Conservation (phyloP, 768 basidiomycete species). For the Zangia roseola region DNA sequence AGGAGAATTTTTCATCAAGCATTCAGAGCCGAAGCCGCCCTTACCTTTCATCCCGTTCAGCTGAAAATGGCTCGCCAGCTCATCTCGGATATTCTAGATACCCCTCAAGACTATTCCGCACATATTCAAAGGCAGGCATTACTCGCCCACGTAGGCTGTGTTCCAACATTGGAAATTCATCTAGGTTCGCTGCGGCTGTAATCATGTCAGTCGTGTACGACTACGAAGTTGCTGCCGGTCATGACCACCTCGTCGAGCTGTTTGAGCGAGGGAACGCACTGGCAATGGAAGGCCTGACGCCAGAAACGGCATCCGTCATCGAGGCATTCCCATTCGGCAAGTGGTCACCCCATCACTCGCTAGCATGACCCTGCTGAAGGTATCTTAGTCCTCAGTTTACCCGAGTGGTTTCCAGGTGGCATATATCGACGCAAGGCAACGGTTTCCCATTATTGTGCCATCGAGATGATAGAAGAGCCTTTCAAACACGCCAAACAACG, state of each 20-base stretch:
- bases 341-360: not conserved
- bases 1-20: constrained; percentile 23
- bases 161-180: not conserved
- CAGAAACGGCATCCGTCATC: constrained; percentile 13
- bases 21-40: constrained; percentile 17
- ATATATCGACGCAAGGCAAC: constrained; percentile 27
- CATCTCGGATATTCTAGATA: constrained; percentile 8
- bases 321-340: constrained; percentile 24
- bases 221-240: constrained; percentile 32
- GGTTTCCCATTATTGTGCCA: constrained; percentile 3
- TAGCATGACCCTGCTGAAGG: not conserved
- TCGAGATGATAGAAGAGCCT: constrained; percentile 13
- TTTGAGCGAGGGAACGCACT: constrained; percentile 33
- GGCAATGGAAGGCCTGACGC: constrained; percentile 14
- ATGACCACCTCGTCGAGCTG: constrained; percentile 38
- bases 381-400: constrained; percentile 20
- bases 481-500: constrained; percentile 14
- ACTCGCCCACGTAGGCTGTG: not conserved
- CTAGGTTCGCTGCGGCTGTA: constrained; percentile 35
- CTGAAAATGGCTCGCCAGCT: constrained; percentile 20
- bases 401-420: constrained; percentile 24
- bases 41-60: constrained; percentile 15
- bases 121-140: constrained; percentile 12
- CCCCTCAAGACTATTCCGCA: constrained; percentile 1
- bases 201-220: constrained; percentile 44